Percentiles rank a stretch among this genome's conserved stretches.
Conservation (phyloP, 1,284 basidiomycete species). For the Trametes pubescens region DNA sequence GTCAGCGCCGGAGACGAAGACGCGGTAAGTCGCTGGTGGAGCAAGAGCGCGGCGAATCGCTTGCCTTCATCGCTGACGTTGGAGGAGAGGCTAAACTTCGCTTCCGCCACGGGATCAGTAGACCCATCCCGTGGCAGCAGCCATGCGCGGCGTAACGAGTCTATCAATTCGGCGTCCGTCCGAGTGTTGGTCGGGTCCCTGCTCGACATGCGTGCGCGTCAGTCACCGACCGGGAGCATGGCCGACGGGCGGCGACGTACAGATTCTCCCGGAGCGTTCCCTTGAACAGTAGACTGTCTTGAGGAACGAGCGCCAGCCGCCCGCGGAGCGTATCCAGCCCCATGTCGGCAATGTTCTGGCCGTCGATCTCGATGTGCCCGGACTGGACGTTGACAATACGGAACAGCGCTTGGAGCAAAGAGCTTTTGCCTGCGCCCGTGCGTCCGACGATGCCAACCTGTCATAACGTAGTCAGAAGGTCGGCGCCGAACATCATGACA, state of each 20-base stretch:
- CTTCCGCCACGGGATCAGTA: constrained; percentile 56
- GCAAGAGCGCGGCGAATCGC: constrained; percentile 15
- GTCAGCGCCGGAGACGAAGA: neutral
- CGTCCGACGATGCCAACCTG: constrained; percentile 79
- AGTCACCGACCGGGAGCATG: neutral
- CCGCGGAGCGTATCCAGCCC: constrained; percentile 65
- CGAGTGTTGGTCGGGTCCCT: constrained; percentile 67
- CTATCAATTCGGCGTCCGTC: constrained; percentile 62
- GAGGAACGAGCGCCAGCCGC: constrained; percentile 76
- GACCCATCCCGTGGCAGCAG: constrained; percentile 61
- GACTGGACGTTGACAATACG: constrained; percentile 71
- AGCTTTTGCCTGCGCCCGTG: constrained; percentile 82
- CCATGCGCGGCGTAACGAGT: constrained; percentile 65
- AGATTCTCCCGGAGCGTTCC: constrained; percentile 69
- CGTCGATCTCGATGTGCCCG: constrained; percentile 79
- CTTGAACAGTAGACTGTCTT: constrained; percentile 70
- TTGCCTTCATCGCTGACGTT: constrained; percentile 69
- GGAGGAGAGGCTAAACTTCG: constrained; percentile 74
- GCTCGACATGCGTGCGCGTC: constrained; percentile 12
- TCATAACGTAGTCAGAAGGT: constrained; percentile 1
- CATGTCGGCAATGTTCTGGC: constrained; percentile 63
- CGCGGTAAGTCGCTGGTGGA: neutral
- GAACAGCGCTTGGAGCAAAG: constrained; percentile 78
- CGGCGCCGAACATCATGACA: constrained; percentile 1
- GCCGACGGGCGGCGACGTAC: neutral